Percentiles rank a stretch among this genome's conserved stretches.
phyloP scores from a whole-genome alignment of 73 alveolate species.

The Tetrahymena elliotti region DNA sequence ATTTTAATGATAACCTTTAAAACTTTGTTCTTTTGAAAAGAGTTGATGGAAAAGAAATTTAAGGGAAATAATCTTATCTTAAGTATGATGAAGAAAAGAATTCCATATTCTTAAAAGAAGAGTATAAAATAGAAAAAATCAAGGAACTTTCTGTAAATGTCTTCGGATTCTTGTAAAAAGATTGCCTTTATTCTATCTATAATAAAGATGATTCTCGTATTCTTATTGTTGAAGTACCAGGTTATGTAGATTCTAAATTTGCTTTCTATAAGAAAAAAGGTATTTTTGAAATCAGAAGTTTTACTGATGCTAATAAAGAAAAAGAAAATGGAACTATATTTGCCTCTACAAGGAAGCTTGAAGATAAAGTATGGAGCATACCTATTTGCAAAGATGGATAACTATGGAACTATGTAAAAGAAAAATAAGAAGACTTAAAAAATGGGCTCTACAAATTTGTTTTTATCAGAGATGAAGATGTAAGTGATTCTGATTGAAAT shows the following conservation, averaged over 20 bases:
- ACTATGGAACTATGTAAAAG: background rate
- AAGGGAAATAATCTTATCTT: no score
- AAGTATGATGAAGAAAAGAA: background rate
- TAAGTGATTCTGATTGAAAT: background rate
- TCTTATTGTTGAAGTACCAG: background rate
- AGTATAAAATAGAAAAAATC: background rate
- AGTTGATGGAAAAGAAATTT: background rate
- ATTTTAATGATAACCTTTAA: background rate
- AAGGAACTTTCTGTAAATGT: background rate
- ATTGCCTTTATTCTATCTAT: background rate
- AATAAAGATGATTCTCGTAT: background rate
- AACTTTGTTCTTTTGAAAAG: background rate
- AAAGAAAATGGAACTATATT: background rate
- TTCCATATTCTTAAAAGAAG: background rate
- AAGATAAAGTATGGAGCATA: no score
- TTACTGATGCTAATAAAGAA: background rate
- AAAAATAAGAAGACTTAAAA: background rate
- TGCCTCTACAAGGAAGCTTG: background rate
- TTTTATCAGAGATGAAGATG: background rate
- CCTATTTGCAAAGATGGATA: background rate
- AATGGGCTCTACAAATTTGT: background rate
- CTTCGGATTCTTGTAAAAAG: background rate
- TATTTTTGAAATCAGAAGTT: no score
- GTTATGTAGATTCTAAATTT: background rate
- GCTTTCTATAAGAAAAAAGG: background rate